A percentile compares a stretch with the other conserved stretches of the same genome.
These are phyloP conservation scores for Gaeumannomyces tritici DNA, from an alignment of 2,329 filamentous ascomycete species.

Conservation along the genomic window DNA sequence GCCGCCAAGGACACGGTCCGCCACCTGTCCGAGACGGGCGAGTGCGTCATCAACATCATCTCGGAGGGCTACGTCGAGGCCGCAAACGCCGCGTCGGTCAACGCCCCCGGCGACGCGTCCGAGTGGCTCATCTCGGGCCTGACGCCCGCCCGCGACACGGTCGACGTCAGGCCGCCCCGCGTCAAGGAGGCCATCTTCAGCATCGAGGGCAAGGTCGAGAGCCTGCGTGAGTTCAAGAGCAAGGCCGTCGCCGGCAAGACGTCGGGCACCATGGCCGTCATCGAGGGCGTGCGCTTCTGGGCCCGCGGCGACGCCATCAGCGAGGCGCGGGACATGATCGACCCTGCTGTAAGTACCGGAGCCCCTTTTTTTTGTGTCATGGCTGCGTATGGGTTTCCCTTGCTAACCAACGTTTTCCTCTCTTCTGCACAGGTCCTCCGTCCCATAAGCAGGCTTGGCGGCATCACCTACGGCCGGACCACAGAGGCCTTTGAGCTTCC, in stretches of 20 bases:
- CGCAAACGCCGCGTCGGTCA: conserved; percentile 71
- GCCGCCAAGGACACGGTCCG: conserved; percentile 67
- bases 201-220: conserved; percentile 71
- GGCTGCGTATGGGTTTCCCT: background rate
- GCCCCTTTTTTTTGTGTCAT: background rate
- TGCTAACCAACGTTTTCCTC: background rate
- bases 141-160: conserved; percentile 51
- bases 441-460: conserved; percentile 71
- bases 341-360: conserved; percentile 48
- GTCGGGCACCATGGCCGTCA: conserved; percentile 62
- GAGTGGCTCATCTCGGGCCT: conserved; percentile 77
- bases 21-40: conserved; percentile 61
- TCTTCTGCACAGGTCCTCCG: conserved; percentile 48
- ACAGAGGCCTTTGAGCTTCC: conserved; percentile 64
- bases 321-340: conserved; percentile 62
- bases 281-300: conserved; percentile 86
- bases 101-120: conserved; percentile 65
- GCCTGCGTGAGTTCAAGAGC: conserved; percentile 69
- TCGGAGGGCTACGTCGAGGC: conserved; percentile 78
- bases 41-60: conserved; percentile 84
- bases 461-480: conserved; percentile 71
- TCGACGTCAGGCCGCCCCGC: conserved; percentile 53
- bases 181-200: conserved; percentile 77
- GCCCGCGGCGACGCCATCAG: conserved; percentile 81
- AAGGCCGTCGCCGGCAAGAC: conserved; percentile 60